Evolutionary conservation across 306 rosid genomes (phyloP).

Genomic region (Prinsepia uniflora): DNA sequence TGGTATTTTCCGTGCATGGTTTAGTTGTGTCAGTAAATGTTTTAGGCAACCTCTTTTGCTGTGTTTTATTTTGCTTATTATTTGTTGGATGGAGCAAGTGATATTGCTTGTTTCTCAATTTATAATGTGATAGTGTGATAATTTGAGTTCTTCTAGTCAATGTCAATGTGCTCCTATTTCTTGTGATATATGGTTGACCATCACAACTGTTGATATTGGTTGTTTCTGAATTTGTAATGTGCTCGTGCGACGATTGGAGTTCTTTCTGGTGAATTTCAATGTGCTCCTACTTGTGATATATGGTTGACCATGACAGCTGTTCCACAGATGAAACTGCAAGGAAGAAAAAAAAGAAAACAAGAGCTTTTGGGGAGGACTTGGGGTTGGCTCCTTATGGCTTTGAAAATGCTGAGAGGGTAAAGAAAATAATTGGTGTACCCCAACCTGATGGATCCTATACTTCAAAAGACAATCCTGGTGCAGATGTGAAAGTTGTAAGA

Average conservation of each 20-base stretch:
- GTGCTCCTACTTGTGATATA: constrained; percentile 22
- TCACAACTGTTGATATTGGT: constrained; percentile 11
- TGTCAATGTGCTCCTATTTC: neutral
- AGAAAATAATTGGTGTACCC: constrained; percentile 35
- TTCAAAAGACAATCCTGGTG: constrained; percentile 49
- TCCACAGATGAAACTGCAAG: constrained; percentile 60
- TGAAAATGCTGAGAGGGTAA: constrained; percentile 55
- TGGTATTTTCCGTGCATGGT: neutral
- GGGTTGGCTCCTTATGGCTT: constrained; percentile 37
- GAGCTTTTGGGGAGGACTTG: constrained; percentile 39
- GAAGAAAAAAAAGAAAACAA: constrained; percentile 77
- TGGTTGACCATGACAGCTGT: constrained; percentile 26
- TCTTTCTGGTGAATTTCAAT: neutral
- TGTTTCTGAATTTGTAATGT: neutral
- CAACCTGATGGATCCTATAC: constrained; percentile 54
- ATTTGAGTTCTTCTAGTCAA: neutral
- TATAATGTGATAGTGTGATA: neutral
- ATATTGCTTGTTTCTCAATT: neutral
- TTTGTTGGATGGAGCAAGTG: neutral
- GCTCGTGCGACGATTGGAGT: neutral
- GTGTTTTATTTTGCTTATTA: neutral
- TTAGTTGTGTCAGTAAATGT: neutral
- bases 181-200: constrained; percentile 29
- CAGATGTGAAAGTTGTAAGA: constrained; percentile 58
- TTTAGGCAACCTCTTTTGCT: neutral